Conservation (phyloP, 345 rosid species). For the thale cress (Arabidopsis thaliana) region DNA sequence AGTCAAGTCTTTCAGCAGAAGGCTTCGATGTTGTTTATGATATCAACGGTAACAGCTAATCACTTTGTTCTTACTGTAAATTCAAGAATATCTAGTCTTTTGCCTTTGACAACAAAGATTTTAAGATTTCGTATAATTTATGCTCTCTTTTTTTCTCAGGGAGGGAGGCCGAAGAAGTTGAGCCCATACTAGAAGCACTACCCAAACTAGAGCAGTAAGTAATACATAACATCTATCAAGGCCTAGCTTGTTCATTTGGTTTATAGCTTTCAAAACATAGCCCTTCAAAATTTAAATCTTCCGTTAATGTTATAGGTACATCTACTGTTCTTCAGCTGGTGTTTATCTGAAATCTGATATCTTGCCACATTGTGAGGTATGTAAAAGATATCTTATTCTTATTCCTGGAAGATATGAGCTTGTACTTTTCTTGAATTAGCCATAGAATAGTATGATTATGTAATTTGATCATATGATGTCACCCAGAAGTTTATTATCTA, state of each 20-base stretch:
- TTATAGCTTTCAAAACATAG: neutral
- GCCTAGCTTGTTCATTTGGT: neutral
- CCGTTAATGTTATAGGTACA: slow-evolving; percentile 60
- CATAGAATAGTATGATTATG: neutral
- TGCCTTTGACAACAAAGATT: neutral
- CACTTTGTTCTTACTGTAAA: slow-evolving; percentile 8
- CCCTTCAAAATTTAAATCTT: slow-evolving; percentile 26
- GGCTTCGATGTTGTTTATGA: slow-evolving; percentile 95
- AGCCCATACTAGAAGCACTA: slow-evolving; percentile 87
- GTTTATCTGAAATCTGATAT: slow-evolving; percentile 89
- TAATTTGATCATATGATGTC: slow-evolving; percentile 21
- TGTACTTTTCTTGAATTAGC: neutral
- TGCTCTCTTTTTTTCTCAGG: slow-evolving; percentile 54
- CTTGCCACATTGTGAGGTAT: slow-evolving; percentile 86
- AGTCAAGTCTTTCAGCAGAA: slow-evolving; percentile 91
- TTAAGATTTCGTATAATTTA: slow-evolving; percentile 2
- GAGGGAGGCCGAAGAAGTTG: slow-evolving; percentile 90
- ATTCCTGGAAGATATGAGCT: slow-evolving; percentile 1
- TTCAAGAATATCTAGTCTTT: slow-evolving; percentile 2
- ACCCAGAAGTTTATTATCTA: neutral
- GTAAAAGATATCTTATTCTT: slow-evolving; percentile 15
- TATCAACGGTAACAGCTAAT: slow-evolving; percentile 66
- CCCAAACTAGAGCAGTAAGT: slow-evolving; percentile 93
- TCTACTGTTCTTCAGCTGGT: slow-evolving; percentile 97
- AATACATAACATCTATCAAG: slow-evolving; percentile 4